A percentile compares a stretch with the other conserved stretches of the same genome.
phyloP scores from a whole-genome alignment of 1,284 basidiomycete species.

The Malassezia japonica region DNA sequence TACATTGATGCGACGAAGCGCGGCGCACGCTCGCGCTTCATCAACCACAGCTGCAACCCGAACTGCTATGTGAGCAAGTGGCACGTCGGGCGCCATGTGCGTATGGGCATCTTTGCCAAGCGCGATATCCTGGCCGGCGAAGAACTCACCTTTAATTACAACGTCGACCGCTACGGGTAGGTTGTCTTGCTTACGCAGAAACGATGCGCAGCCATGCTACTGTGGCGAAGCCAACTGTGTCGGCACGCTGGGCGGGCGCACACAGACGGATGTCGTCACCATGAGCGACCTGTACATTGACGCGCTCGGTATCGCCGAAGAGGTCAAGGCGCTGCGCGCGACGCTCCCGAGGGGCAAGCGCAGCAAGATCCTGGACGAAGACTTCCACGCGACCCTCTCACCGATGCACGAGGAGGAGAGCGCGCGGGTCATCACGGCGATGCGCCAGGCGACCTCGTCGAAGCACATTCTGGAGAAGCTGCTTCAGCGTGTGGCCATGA shows the following conservation, averaged over 20 bases:
- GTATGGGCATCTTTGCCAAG: constrained; percentile 97
- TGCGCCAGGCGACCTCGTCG: constrained; percentile 74
- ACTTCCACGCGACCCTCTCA: constrained; percentile 64
- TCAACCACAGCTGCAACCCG: constrained; percentile 95
- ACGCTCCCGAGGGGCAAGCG: constrained; percentile 86
- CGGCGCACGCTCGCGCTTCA: constrained; percentile 90
- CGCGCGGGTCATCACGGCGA: constrained; percentile 79
- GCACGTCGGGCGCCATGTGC: constrained; percentile 80
- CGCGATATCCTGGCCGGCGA: constrained; percentile 70
- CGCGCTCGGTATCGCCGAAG: constrained; percentile 88
- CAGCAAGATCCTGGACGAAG: constrained; percentile 82
- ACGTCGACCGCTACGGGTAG: constrained; percentile 82
- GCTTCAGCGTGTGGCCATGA: constrained; percentile 78
- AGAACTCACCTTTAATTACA: constrained; percentile 98
- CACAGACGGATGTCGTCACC: constrained; percentile 82
- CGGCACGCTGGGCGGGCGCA: constrained; percentile 93
- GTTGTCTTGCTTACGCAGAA: constrained; percentile 50
- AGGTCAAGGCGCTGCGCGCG: constrained; percentile 65
- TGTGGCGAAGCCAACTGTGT: constrained; percentile 95
- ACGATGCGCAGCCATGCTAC: constrained; percentile 88
- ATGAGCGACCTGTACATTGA: constrained; percentile 95
- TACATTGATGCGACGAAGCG: constrained; percentile 97
- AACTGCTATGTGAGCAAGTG: constrained; percentile 99
- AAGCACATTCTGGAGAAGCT: constrained; percentile 72
- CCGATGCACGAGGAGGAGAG: constrained; percentile 64